These are phyloP conservation scores for Nyctanthes arbortristis DNA, from an alignment of 257 asterid species.

Conservation along the genomic window DNA sequence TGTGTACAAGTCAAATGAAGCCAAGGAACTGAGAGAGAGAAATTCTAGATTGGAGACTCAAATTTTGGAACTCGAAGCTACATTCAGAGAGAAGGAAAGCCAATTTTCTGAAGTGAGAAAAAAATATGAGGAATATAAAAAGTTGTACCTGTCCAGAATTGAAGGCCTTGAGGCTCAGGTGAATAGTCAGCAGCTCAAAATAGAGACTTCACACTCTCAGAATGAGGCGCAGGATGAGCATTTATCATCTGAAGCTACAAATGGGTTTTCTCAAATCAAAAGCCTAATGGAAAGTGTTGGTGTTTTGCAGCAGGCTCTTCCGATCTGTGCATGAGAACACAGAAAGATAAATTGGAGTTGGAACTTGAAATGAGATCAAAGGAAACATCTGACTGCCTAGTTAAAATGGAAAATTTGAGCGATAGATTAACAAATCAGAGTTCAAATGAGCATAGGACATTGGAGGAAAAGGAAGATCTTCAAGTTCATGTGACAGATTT, in stretches of 20 bases:
- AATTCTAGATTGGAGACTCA: slow-evolving; percentile 24
- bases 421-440: slow-evolving; percentile 23
- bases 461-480: not conserved
- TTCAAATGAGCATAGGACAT: not conserved
- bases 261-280: slow-evolving; percentile 30
- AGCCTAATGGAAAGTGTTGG: slow-evolving; percentile 31
- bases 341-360: slow-evolving; percentile 36
- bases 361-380: slow-evolving; percentile 24
- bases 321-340: slow-evolving; percentile 19
- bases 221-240: slow-evolving; percentile 36
- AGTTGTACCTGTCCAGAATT: slow-evolving; percentile 28
- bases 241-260: slow-evolving; percentile 21
- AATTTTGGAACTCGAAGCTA: slow-evolving; percentile 27
- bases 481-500: slow-evolving; percentile 11
- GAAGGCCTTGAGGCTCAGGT: slow-evolving; percentile 28
- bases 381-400: slow-evolving; percentile 23
- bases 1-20: slow-evolving; percentile 17
- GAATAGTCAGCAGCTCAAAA: slow-evolving; percentile 31
- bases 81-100: slow-evolving; percentile 29
- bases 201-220: slow-evolving; percentile 29
- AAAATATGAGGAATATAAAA: slow-evolving; percentile 35
- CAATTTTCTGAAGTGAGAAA: slow-evolving; percentile 26
- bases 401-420: slow-evolving; percentile 19
- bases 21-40: slow-evolving; percentile 23
- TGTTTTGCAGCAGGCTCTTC: slow-evolving; percentile 24